Percentiles rank a stretch among this genome's conserved stretches.
Conservation (phyloP, 257 asterid genomes). For the Agastache rugosa region DNA sequence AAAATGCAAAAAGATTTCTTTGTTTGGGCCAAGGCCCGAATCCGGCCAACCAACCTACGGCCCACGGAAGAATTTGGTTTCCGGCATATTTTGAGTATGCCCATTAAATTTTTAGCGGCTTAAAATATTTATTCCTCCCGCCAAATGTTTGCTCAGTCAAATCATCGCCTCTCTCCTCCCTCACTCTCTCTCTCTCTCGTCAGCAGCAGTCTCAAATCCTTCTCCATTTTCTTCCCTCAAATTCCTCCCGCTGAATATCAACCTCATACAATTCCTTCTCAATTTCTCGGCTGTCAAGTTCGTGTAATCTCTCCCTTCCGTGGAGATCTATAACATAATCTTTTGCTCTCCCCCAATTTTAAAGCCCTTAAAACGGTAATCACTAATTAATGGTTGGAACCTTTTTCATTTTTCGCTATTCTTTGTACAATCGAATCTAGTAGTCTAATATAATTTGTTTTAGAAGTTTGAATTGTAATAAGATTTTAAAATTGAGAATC, state of each 20-base stretch:
- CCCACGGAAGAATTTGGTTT: background rate
- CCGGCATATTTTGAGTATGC: background rate
- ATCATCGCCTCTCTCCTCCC: background rate
- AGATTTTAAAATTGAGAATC: background rate
- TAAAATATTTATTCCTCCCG: background rate
- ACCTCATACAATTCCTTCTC: background rate
- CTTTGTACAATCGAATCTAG: background rate
- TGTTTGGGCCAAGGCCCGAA: background rate
- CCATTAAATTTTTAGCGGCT: constrained; percentile 2
- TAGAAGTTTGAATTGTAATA: background rate
- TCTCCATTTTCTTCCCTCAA: background rate
- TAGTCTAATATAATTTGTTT: background rate
- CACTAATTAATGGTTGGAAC: background rate
- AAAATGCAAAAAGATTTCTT: background rate
- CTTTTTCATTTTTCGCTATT: background rate
- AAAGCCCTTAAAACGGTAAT: background rate
- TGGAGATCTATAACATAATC: background rate
- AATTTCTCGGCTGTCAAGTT: background rate
- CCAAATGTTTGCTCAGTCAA: constrained; percentile 2
- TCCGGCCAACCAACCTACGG: background rate
- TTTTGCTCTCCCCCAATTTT: background rate
- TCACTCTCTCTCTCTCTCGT: background rate
- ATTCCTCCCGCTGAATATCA: background rate
- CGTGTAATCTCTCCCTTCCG: background rate
- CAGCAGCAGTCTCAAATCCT: background rate